Conservation (phyloP, 495 filamentous ascomycete genomes). For the Trichoderma erinaceum region DNA sequence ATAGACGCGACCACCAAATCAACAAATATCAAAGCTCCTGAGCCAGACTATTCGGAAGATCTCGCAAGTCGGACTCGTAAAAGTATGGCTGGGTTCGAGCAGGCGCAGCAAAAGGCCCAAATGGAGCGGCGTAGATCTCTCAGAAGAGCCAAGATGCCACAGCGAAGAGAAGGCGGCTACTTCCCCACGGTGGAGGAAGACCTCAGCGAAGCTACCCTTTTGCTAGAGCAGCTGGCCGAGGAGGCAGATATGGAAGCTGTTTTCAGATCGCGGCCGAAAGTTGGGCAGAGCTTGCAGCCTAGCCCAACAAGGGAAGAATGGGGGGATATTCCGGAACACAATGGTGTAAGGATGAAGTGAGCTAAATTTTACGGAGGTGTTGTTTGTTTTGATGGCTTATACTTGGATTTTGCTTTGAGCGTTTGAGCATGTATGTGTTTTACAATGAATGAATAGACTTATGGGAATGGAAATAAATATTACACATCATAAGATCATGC, state of each 20-base stretch:
- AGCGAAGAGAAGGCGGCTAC: conserved; percentile 28
- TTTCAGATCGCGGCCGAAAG: conserved; percentile 76
- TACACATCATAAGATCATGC: background rate
- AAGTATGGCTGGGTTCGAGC: conserved; percentile 64
- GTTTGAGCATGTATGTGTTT: background rate
- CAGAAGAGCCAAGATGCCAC: conserved; percentile 32
- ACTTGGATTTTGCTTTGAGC: background rate
- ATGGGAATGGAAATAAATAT: background rate
- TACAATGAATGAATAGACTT: background rate
- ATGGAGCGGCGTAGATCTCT: conserved; percentile 51
- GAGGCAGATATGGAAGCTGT: conserved; percentile 75
- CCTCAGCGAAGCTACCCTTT: conserved; percentile 21
- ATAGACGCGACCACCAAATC: conserved; percentile 23
- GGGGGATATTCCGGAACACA: conserved; percentile 6
- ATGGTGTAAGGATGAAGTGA: background rate
- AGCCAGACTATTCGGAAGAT: conserved; percentile 32
- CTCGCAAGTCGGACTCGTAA: conserved; percentile 73
- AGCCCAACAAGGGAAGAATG: conserved; percentile 39
- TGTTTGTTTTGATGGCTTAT: background rate
- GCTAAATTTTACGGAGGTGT: background rate
- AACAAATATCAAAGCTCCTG: conserved; percentile 16
- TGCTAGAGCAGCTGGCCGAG: conserved; percentile 29
- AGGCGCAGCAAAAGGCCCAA: conserved; percentile 46
- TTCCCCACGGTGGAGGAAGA: conserved; percentile 40
- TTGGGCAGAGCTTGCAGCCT: conserved; percentile 66